Conservation (phyloP, 2,329 filamentous ascomycete species). For the Iodosphaeria phyllophila region DNA sequence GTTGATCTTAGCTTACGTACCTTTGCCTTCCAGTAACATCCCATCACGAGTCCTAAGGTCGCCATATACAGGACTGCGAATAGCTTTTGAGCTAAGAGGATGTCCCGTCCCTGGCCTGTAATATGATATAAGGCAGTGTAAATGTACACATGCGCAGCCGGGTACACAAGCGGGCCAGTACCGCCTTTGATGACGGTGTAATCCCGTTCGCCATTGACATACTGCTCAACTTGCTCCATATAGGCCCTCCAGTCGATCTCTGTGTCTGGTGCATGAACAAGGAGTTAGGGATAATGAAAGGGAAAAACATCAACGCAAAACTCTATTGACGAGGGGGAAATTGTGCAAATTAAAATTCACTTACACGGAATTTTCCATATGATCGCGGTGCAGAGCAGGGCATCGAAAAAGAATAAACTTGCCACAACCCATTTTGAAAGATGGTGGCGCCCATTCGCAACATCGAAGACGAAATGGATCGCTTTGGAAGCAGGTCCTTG, state of each 20-base stretch:
- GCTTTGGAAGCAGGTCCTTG: slow-evolving; percentile 9
- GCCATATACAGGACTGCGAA: slow-evolving; percentile 67
- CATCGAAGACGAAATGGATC: slow-evolving; percentile 17
- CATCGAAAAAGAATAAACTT: slow-evolving; percentile 51
- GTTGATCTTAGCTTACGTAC: slow-evolving; percentile 19
- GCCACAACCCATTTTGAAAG: slow-evolving; percentile 33
- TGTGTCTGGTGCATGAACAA: slow-evolving; percentile 49
- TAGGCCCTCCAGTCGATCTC: slow-evolving; percentile 97
- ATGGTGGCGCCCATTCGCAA: slow-evolving; percentile 27
- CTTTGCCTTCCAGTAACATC: slow-evolving; percentile 60
- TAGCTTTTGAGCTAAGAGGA: slow-evolving; percentile 63
- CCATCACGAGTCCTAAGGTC: slow-evolving; percentile 59
- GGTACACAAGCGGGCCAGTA: slow-evolving; percentile 89
- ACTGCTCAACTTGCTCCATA: slow-evolving; percentile 80
- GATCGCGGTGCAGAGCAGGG: slow-evolving; percentile 50
- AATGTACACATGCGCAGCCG: slow-evolving; percentile 81
- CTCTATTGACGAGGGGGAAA: background rate
- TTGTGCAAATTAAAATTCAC: slow-evolving; percentile 11
- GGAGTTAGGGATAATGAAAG: slow-evolving; percentile 1
- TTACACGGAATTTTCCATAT: slow-evolving; percentile 73
- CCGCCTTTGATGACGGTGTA: slow-evolving; percentile 73
- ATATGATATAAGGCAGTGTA: slow-evolving; percentile 65
- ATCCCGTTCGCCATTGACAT: slow-evolving; percentile 67
- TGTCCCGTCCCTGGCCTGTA: slow-evolving; percentile 59
- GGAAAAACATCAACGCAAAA: slow-evolving; percentile 2